Base-by-base conservation (phyloP, 2,329 filamentous ascomycete genomes). In the Beauveria australis region DNA sequence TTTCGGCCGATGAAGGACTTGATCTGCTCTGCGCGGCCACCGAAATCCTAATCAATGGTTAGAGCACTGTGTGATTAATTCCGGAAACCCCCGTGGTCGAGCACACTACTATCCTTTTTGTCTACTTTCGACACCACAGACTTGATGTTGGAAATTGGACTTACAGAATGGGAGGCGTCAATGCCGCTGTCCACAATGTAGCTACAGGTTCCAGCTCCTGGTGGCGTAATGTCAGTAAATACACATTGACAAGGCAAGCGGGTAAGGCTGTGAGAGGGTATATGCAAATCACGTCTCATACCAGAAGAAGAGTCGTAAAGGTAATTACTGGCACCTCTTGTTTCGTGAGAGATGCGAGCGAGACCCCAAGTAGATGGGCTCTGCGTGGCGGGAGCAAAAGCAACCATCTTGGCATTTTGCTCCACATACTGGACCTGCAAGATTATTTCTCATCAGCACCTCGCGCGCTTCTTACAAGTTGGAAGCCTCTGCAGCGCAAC, bases 401-500 rank as follows among this genome's bases (percentile, higher is more conserved):
- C 46, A 16, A 24, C 67, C 41, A 76, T 66, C 18, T 66, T 62
- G 33, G 64, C 66, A 53, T 77, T 73, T 40, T 71, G 70, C 66
- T 76, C 73, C 10, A 76, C 66, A 60, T 71, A 75, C 5, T 70
- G 68, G 37, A 75, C 72, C 64, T 66, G 3, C 24, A 16, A 10
- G 3, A 24, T 12, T 16, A 44, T 3, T 22, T 22, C n/a, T 54
- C 19, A 22, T 56, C 16, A 56, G 53, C 22, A 30, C 5, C 30
- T 33, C 26, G 48, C 22, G 33, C 7, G 18, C 4, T 40, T 24
- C 18, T 33, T 10, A 37, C 10, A n/a, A n/a, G 5, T 19, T 10
- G 3, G 2, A 41, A 18, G 24, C 19, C 19, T 28, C 30, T 9
- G 12, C 18, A 10, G 28, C 22, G 22, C 18, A 49, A 56, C 58